Percentiles rank a stretch among this genome's conserved stretches.
Conservation (phyloP, 495 filamentous ascomycete species). For the Daldinia loculata region DNA sequence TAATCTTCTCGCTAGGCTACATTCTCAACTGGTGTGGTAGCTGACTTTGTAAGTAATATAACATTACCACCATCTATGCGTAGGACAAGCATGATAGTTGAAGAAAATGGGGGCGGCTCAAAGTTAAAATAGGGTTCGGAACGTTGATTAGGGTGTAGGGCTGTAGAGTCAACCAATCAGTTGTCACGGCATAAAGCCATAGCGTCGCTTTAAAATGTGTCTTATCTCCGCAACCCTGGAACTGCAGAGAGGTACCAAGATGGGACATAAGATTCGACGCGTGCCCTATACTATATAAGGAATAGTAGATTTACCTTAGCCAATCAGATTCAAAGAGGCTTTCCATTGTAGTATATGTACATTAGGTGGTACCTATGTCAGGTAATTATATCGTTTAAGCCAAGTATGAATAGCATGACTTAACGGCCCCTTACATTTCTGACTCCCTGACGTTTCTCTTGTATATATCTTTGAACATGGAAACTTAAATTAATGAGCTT, state of each 20-base stretch:
- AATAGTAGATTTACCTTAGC: background rate
- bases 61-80: background rate
- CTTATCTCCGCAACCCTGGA: background rate
- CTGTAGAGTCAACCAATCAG: background rate
- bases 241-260: background rate
- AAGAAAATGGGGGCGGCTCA: background rate
- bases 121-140: constrained; percentile 2
- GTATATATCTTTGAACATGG: too few relatives aligned
- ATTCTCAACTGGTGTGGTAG: background rate
- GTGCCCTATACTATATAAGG: background rate
- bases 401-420: too few relatives aligned
- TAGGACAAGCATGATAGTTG: background rate
- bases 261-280: background rate
- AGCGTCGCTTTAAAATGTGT: background rate
- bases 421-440: too few relatives aligned
- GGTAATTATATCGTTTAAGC: too few relatives aligned
- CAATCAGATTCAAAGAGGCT: background rate
- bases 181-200: background rate
- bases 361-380: background rate
- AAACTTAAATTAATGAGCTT: too few relatives aligned
- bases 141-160: background rate
- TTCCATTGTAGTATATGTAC: background rate
- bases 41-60: background rate
- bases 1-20: background rate
- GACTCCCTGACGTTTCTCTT: too few relatives aligned